Evolutionary conservation across 495 filamentous ascomycete genomes (phyloP).

Genomic region (Podospora fimiseda): DNA sequence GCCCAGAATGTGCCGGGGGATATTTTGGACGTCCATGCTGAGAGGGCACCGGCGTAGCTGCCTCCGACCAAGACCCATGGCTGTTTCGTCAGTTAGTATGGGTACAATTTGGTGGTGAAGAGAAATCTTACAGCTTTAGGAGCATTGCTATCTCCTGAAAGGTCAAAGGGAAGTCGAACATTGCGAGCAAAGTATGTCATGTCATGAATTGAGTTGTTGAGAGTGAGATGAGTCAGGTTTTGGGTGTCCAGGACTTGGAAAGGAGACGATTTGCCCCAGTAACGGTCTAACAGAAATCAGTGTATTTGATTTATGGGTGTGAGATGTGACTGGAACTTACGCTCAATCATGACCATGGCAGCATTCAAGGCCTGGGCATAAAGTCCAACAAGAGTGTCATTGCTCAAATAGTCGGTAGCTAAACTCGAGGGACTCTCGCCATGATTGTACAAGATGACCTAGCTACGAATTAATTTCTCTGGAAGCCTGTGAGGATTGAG

Average conservation of each 20-base stretch:
- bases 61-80: constrained; percentile 59
- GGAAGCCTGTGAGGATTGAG: background rate
- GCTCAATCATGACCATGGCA: constrained; percentile 51
- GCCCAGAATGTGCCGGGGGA: constrained; percentile 62
- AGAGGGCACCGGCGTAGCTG: constrained; percentile 55
- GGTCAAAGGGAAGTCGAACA: constrained; percentile 52
- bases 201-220: constrained; percentile 53
- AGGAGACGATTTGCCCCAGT: constrained; percentile 55
- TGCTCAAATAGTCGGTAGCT: constrained; percentile 45
- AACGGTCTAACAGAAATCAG: constrained; percentile 48
- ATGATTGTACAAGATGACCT: constrained; percentile 48
- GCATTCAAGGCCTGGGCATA: constrained; percentile 47
- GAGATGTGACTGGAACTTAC: constrained; percentile 26
- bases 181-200: constrained; percentile 54
- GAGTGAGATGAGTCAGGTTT: constrained; percentile 53
- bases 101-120: too few species aligned
- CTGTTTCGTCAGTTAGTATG: constrained; percentile 12
- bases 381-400: constrained; percentile 41
- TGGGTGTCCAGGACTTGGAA: constrained; percentile 46
- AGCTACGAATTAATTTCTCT: background rate
- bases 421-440: constrained; percentile 46
- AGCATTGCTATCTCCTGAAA: constrained; percentile 43
- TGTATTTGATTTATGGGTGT: constrained; percentile 26
- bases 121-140: constrained; percentile 44
- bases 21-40: constrained; percentile 54